Evolutionary conservation across 2,329 filamentous ascomycete genomes (phyloP).

Genomic region (Sporothrix phasma): DNA sequence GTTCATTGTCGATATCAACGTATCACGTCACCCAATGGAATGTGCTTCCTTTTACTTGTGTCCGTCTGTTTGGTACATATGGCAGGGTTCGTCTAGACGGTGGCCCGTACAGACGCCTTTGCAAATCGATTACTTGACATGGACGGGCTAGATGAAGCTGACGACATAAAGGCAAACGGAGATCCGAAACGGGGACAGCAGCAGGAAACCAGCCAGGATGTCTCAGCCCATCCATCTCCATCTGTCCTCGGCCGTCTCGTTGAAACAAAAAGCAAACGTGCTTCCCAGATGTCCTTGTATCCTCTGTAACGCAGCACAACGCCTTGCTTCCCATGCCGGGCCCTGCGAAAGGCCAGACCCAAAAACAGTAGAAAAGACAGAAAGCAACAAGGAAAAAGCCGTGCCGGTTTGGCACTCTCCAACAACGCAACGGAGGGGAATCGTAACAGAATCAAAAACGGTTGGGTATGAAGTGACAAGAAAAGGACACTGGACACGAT

Average conservation of each 20-base stretch:
- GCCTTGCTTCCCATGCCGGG: conserved; percentile 7
- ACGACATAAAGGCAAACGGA: neutral
- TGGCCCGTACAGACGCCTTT: too few species aligned
- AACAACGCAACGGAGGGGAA: neutral
- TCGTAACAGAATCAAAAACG: conserved; percentile 4
- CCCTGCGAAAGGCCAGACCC: neutral
- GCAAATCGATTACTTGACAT: too few species aligned
- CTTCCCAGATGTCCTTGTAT: neutral
- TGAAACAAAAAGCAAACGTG: neutral
- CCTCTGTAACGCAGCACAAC: neutral
- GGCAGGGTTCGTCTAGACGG: too few species aligned
- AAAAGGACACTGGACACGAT: neutral
- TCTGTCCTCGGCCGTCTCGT: neutral
- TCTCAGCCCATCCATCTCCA: neutral
- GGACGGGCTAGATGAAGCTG: neutral
- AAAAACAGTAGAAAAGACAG: neutral
- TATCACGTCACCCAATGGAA: too few species aligned
- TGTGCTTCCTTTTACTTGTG: too few species aligned
- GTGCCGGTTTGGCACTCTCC: too few species aligned
- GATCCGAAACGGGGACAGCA: too few species aligned
- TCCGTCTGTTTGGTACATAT: too few species aligned
- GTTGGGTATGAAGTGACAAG: neutral
- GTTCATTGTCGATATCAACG: too few species aligned
- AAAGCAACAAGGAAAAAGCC: neutral
- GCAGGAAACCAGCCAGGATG: neutral